Evolutionary conservation across 345 rosid species (phyloP).

Genomic region (Populus tremula): DNA sequence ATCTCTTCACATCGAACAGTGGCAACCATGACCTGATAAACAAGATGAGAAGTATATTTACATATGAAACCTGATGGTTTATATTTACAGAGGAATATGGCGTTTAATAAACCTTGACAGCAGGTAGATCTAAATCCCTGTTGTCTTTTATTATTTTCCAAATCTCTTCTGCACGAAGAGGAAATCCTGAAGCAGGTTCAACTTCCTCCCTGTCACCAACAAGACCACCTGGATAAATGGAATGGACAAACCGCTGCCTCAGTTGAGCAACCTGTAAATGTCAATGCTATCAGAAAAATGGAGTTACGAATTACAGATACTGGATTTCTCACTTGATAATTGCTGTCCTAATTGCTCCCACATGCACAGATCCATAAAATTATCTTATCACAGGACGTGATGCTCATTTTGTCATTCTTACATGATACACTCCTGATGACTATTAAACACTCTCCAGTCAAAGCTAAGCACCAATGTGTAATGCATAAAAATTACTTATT

Average conservation of each 20-base stretch:
- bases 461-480: too few relatives aligned
- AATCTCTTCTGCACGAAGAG: conserved; percentile 30
- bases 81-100: not conserved
- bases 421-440: too few relatives aligned
- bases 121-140: not conserved
- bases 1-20: conserved; percentile 43
- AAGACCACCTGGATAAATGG: conserved; percentile 39
- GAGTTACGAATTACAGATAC: too few relatives aligned
- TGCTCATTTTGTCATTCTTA: too few relatives aligned
- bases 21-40: conserved; percentile 36
- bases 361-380: too few relatives aligned
- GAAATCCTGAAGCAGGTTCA: conserved; percentile 36
- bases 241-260: conserved; percentile 36
- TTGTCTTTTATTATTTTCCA: conserved; percentile 37
- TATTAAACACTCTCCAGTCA: too few relatives aligned
- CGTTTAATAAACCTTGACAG: too few relatives aligned
- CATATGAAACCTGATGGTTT: not conserved
- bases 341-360: too few relatives aligned
- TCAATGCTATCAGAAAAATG: too few relatives aligned
- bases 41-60: not conserved
- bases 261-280: conserved; percentile 30
- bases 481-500: too few relatives aligned
- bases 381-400: too few relatives aligned
- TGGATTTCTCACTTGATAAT: too few relatives aligned
- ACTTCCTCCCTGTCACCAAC: conserved; percentile 38